A percentile compares a stretch with the other conserved stretches of the same genome.
phyloP scores from a whole-genome alignment of 257 asterid species.

The Agastache rugosa region DNA sequence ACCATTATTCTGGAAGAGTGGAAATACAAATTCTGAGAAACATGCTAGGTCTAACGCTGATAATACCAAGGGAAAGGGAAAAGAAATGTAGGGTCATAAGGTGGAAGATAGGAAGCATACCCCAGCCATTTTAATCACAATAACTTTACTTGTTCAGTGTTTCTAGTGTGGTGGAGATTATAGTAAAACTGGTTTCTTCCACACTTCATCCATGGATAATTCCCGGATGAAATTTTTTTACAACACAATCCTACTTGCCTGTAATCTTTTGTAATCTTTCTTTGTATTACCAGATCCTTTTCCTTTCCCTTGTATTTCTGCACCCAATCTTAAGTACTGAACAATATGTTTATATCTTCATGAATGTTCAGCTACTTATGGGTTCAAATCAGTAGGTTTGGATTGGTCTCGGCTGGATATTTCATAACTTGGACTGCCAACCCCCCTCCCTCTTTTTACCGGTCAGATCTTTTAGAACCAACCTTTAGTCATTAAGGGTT shows the following conservation, averaged over 20 bases:
- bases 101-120: neutral
- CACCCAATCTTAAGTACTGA: neutral
- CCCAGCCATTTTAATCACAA: neutral
- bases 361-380: neutral
- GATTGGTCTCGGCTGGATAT: too few relatives aligned
- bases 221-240: too few relatives aligned
- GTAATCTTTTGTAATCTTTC: neutral
- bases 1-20: constrained; percentile 14
- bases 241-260: too few relatives aligned
- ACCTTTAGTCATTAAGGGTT: too few relatives aligned
- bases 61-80: neutral
- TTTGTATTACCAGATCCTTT: neutral
- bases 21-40: neutral
- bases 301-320: neutral
- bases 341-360: neutral
- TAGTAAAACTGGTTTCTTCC: neutral
- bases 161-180: neutral
- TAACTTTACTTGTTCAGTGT: neutral
- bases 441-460: too few relatives aligned
- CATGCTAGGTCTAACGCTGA: neutral
- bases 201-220: neutral
- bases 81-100: neutral
- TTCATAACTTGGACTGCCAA: too few relatives aligned
- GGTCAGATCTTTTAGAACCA: too few relatives aligned
- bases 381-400: neutral